Evolutionary conservation across 495 filamentous ascomycete genomes (phyloP).

Genomic region (Lepidopterella palustris): DNA sequence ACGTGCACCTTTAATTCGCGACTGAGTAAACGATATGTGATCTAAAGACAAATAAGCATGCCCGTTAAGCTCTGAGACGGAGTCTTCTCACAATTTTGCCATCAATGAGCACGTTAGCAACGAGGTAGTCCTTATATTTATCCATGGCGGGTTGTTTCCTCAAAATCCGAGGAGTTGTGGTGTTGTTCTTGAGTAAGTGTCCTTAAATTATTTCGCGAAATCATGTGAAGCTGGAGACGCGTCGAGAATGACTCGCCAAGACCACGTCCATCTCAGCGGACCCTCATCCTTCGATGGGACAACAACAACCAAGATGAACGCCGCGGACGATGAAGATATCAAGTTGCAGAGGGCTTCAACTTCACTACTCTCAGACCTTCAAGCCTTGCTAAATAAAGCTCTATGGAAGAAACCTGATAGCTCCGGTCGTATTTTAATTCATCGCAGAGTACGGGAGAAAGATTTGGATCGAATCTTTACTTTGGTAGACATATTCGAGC

Average conservation of each 20-base stretch:
- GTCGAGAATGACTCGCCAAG: constrained; percentile 5
- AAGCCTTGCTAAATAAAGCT: constrained; percentile 24
- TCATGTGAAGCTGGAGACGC: constrained; percentile 21
- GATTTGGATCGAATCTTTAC: constrained; percentile 31
- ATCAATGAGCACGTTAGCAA: constrained; percentile 69
- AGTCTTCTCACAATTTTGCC: constrained; percentile 56
- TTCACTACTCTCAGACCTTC: constrained; percentile 24
- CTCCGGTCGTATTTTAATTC: constrained; percentile 8
- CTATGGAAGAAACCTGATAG: constrained; percentile 21
- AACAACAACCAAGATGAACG: constrained; percentile 20
- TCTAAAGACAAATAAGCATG: constrained; percentile 42
- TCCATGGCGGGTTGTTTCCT: constrained; percentile 20
- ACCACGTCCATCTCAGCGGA: neutral
- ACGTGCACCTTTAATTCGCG: constrained; percentile 73
- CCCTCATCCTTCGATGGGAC: neutral
- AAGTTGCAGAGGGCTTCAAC: constrained; percentile 31
- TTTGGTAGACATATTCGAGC: constrained; percentile 25
- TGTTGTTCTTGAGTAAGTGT: constrained; percentile 44
- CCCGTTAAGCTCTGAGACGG: neutral
- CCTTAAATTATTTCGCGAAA: constrained; percentile 19
- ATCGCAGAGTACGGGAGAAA: constrained; percentile 20
- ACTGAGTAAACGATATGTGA: constrained; percentile 79
- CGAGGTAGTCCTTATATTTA: constrained; percentile 65
- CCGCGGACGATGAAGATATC: constrained; percentile 35
- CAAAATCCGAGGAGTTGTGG: constrained; percentile 16